phyloP scores from a whole-genome alignment of 2,329 filamentous ascomycete genomes.

The Dothiorella sarmentorum region DNA sequence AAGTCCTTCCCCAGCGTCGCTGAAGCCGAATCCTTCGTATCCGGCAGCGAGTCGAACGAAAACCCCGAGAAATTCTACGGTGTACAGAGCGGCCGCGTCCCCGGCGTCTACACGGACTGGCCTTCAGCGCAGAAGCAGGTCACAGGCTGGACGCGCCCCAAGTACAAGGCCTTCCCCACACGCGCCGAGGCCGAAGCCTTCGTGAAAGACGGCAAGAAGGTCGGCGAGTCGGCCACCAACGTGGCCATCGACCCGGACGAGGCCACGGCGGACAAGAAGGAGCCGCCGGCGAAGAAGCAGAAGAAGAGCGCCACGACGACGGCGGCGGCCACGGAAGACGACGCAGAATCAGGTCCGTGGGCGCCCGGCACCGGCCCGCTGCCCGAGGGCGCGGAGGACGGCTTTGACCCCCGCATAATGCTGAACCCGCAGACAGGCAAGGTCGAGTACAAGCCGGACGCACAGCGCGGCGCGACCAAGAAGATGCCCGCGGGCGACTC shows the following conservation, averaged over 20 bases:
- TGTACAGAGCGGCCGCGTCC: slow-evolving; percentile 55
- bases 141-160: slow-evolving; percentile 65
- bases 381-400: slow-evolving; percentile 55
- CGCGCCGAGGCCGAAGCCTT: slow-evolving; percentile 72
- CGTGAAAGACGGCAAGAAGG: slow-evolving; percentile 47
- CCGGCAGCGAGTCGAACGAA: background rate
- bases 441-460: slow-evolving; percentile 54
- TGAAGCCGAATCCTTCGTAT: slow-evolving; percentile 75
- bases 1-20: slow-evolving; percentile 72
- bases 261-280: slow-evolving; percentile 25
- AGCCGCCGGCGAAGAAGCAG: slow-evolving; percentile 35
- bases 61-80: slow-evolving; percentile 52
- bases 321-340: too few relatives aligned
- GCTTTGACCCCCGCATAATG: slow-evolving; percentile 58
- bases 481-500: slow-evolving; percentile 42
- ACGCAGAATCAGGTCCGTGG: slow-evolving; percentile 23
- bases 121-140: slow-evolving; percentile 69
- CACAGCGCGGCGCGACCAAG: slow-evolving; percentile 47
- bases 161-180: slow-evolving; percentile 49
- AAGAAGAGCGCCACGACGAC: slow-evolving; percentile 35
- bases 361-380: slow-evolving; percentile 54
- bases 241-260: slow-evolving; percentile 29
- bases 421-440: slow-evolving; percentile 53
- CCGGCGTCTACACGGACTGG: slow-evolving; percentile 66
- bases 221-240: slow-evolving; percentile 21